Evolutionary conservation across 495 filamentous ascomycete species (phyloP).

Genomic region (Penicillium manginii): DNA sequence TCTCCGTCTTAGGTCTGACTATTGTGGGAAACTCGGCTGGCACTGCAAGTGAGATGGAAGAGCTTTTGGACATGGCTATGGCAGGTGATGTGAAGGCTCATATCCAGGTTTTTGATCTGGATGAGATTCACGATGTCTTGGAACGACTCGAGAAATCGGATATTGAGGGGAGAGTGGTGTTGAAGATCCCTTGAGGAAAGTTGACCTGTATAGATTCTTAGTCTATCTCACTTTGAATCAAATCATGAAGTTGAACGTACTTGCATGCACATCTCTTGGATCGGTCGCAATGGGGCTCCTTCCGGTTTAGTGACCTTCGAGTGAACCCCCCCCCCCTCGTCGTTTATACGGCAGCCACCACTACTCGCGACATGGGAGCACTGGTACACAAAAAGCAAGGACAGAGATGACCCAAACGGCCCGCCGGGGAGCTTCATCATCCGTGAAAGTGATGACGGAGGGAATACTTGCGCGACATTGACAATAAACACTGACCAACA

Average conservation of each 20-base stretch:
- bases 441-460: slow-evolving; percentile 2
- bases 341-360: too few relatives aligned
- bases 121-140: slow-evolving; percentile 46
- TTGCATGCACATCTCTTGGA: too few relatives aligned
- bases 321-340: too few relatives aligned
- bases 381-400: slow-evolving; percentile 2
- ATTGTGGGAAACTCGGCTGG: slow-evolving; percentile 49
- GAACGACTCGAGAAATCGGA: slow-evolving; percentile 42
- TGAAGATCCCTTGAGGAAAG: slow-evolving; percentile 37
- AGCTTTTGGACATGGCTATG: slow-evolving; percentile 44
- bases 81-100: slow-evolving; percentile 42
- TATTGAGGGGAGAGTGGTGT: slow-evolving; percentile 46
- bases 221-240: too few relatives aligned
- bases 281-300: too few relatives aligned
- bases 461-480: slow-evolving; percentile 1
- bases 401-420: slow-evolving; percentile 1
- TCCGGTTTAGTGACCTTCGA: too few relatives aligned
- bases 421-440: background rate
- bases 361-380: slow-evolving; percentile 11
- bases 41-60: slow-evolving; percentile 44
- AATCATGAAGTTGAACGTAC: too few relatives aligned
- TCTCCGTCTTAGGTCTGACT: slow-evolving; percentile 32
- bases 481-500: background rate
- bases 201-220: background rate
- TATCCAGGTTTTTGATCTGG: slow-evolving; percentile 45